Evolutionary conservation across 164 flowering plant genomes (phyloP).

Genomic region (Warburgia ugandensis): DNA sequence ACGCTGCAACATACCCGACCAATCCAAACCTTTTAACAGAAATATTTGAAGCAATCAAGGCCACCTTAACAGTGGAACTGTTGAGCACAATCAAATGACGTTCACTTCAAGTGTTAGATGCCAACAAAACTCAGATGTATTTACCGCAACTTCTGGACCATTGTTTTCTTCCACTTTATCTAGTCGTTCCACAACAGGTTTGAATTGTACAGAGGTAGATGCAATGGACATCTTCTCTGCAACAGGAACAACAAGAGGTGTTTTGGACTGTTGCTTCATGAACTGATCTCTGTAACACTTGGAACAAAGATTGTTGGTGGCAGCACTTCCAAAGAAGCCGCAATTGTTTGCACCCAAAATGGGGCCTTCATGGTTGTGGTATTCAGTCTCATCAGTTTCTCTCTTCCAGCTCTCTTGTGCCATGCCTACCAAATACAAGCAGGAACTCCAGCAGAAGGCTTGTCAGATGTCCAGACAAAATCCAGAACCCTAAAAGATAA

Average conservation of each 20-base stretch:
- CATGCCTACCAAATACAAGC: slow-evolving; percentile 10
- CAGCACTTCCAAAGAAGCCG: slow-evolving; percentile 28
- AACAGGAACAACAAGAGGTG: slow-evolving; percentile 4
- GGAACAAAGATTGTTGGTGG: slow-evolving; percentile 25
- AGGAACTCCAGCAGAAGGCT: too few relatives aligned
- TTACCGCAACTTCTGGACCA: slow-evolving; percentile 4
- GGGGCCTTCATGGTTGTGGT: slow-evolving; percentile 22
- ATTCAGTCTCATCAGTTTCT: slow-evolving; percentile 24
- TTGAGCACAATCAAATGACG: too few relatives aligned
- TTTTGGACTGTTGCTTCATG: slow-evolving; percentile 19
- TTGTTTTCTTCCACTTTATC: slow-evolving; percentile 11
- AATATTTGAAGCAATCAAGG: too few relatives aligned
- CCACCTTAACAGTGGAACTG: too few relatives aligned
- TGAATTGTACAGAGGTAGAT: slow-evolving; percentile 10
- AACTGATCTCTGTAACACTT: slow-evolving; percentile 27
- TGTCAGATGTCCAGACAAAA: too few relatives aligned
- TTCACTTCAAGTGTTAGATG: too few relatives aligned
- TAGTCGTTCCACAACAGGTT: slow-evolving; percentile 3
- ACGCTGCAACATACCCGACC: too few relatives aligned
- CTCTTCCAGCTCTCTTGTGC: slow-evolving; percentile 31
- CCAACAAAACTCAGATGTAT: too few relatives aligned
- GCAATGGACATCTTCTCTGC: slow-evolving; percentile 8
- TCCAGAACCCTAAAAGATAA: too few relatives aligned
- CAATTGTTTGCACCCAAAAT: slow-evolving; percentile 26
- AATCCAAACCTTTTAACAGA: too few relatives aligned